A percentile compares a stretch with the other conserved stretches of the same genome.
phyloP scores from a whole-genome alignment of 805 yeast genomes.

The Brettanomyces bruxellensis region DNA sequence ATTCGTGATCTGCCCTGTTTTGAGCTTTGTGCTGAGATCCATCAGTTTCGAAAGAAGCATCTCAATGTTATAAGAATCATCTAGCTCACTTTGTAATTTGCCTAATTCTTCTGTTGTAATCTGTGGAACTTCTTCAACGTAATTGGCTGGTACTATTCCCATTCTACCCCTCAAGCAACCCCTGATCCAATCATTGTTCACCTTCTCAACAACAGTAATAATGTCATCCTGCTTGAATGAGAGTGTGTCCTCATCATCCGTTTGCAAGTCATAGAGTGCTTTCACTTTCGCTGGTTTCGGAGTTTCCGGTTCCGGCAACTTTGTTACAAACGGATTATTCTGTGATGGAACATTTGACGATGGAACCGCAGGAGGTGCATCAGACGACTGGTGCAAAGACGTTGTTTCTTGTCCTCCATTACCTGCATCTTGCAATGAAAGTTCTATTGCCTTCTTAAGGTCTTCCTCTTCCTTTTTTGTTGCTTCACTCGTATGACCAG shows the following conservation, averaged over 20 bases:
- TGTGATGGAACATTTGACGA: conserved; percentile 7
- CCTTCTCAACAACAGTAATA: conserved; percentile 78
- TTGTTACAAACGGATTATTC: not conserved
- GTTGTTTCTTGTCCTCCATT: too few relatives aligned
- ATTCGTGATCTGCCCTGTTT: conserved; percentile 27
- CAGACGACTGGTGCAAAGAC: not conserved
- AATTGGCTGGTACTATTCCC: conserved; percentile 90
- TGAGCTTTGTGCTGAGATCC: conserved; percentile 24
- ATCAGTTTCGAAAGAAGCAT: conserved; percentile 49
- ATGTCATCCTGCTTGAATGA: conserved; percentile 83
- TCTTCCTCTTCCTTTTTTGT: conserved; percentile 61
- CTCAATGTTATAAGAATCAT: conserved; percentile 54
- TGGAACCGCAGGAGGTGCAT: not conserved
- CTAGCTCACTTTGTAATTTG: conserved; percentile 41
- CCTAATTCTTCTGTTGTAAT: conserved; percentile 53
- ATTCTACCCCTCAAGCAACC: conserved; percentile 74
- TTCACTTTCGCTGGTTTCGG: conserved; percentile 39
- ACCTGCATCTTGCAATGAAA: conserved; percentile 54
- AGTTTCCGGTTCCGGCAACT: not conserved
- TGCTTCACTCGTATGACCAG: not conserved
- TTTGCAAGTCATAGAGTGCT: conserved; percentile 74
- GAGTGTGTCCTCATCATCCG: conserved; percentile 79
- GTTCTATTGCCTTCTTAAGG: conserved; percentile 61
- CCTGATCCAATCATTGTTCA: conserved; percentile 92
- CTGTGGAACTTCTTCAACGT: conserved; percentile 71